phyloP scores from a whole-genome alignment of 805 yeast species.

The Wickerhamiella brachini region DNA sequence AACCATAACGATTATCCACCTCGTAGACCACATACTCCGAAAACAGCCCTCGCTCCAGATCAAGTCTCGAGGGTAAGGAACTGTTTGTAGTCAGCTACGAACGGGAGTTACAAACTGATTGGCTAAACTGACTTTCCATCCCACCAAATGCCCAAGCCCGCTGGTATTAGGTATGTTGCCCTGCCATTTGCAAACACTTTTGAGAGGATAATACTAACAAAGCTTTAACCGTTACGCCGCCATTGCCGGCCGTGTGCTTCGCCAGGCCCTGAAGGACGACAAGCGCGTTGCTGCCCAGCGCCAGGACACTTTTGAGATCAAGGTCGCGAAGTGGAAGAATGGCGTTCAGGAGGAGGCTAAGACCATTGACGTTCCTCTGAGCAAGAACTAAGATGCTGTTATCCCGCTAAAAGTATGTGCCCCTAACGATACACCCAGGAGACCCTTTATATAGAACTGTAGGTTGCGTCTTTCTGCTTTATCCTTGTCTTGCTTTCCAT shows the following conservation, averaged over 20 bases:
- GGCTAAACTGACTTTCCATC: not conserved
- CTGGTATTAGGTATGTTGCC: slow-evolving; percentile 8
- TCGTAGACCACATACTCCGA: too few species aligned
- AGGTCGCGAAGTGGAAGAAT: slow-evolving; percentile 53
- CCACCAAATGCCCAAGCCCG: slow-evolving; percentile 22
- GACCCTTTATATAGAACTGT: too few species aligned
- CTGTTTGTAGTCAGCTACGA: not conserved
- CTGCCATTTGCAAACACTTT: too few species aligned
- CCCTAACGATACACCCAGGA: not conserved
- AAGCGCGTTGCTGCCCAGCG: slow-evolving; percentile 52
- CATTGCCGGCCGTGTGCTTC: slow-evolving; percentile 77
- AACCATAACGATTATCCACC: too few species aligned
- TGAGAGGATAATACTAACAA: not conserved
- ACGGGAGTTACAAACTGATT: not conserved
- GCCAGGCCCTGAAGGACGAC: slow-evolving; percentile 81
- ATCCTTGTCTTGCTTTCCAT: too few species aligned
- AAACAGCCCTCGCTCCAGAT: not conserved
- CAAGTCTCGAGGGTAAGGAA: not conserved
- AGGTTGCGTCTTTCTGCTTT: too few species aligned
- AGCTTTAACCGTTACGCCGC: slow-evolving; percentile 81
- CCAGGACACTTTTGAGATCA: slow-evolving; percentile 64
- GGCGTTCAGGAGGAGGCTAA: slow-evolving; percentile 33
- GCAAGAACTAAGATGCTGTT: not conserved
- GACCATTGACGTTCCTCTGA: slow-evolving; percentile 14
- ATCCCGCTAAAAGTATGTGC: not conserved